These are phyloP conservation scores for Penicillium freii DNA, from an alignment of 2,329 filamentous ascomycete genomes.

Conservation along the genomic window DNA sequence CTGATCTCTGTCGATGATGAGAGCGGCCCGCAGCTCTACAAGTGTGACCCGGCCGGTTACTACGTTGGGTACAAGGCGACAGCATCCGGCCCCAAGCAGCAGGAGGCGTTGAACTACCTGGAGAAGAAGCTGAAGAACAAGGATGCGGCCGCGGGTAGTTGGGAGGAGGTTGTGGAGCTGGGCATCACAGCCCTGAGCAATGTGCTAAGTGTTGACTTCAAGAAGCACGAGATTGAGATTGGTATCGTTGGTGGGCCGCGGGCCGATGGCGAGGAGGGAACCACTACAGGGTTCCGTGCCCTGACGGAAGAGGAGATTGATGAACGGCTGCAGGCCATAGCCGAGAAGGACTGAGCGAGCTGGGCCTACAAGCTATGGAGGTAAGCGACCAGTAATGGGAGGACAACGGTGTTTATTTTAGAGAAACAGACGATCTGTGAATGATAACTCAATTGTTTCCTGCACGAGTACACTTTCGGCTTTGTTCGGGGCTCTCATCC, in stretches of 20 bases:
- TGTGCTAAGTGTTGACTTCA: conserved; percentile 97
- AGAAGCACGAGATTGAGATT: conserved; percentile 98
- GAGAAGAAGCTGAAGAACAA: conserved; percentile 99
- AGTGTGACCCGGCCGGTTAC: conserved; percentile 97
- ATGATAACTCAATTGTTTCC: conserved; percentile 19
- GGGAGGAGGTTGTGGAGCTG: conserved; percentile 97
- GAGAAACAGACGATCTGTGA: conserved; percentile 19
- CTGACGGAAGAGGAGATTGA: conserved; percentile 98
- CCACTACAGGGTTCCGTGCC: conserved; percentile 74
- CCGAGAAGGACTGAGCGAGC: conserved; percentile 83
- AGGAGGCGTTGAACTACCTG: conserved; percentile 95
- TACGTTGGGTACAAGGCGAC: conserved; percentile 99
- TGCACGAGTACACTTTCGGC: conserved; percentile 17
- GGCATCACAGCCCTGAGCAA: conserved; percentile 94
- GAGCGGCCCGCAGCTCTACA: conserved; percentile 91
- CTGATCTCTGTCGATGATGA: conserved; percentile 92
- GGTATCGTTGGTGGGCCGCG: conserved; percentile 90
- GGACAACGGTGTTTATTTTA: conserved; percentile 7
- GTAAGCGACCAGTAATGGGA: conserved; percentile 18
- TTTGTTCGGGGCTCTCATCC: conserved; percentile 9
- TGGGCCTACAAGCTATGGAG: conserved; percentile 16
- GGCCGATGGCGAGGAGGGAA: conserved; percentile 77
- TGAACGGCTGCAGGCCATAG: conserved; percentile 94
- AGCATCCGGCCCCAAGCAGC: conserved; percentile 94
- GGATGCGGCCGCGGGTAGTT: conserved; percentile 84